A percentile compares a stretch with the other conserved stretches of the same genome.
Evolutionary conservation across 140 eudicot species (phyloP).

Genomic region (Stevia rebaudiana): DNA sequence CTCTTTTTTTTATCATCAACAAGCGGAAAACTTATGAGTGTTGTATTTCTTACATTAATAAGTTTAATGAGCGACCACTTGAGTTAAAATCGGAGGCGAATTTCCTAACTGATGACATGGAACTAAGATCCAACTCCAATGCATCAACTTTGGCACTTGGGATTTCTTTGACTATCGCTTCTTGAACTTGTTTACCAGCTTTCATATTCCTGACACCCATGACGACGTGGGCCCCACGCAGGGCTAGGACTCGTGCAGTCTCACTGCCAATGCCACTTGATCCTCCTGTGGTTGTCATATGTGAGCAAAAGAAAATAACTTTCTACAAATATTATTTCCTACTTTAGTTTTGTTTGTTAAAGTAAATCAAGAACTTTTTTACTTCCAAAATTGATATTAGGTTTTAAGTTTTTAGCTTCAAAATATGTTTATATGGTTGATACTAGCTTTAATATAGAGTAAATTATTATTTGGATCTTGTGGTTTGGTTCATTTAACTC

Average conservation of each 20-base stretch:
- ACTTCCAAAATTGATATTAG: neutral
- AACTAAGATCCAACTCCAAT: constrained; percentile 75
- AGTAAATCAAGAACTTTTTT: neutral
- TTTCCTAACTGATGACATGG: constrained; percentile 61
- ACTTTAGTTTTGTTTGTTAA: neutral
- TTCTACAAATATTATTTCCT: neutral
- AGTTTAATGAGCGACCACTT: constrained; percentile 49
- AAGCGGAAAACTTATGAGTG: neutral
- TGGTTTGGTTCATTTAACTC: too few relatives aligned
- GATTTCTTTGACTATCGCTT: constrained; percentile 48
- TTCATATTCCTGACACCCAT: constrained; percentile 68
- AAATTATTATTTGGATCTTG: too few relatives aligned
- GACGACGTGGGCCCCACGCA: constrained; percentile 72
- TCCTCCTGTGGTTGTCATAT: constrained; percentile 40
- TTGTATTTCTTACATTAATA: constrained; percentile 54
- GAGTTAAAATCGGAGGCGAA: constrained; percentile 60
- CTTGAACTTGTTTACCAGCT: constrained; percentile 58
- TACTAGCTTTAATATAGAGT: neutral
- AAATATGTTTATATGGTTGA: neutral
- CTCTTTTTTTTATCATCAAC: too few relatives aligned
- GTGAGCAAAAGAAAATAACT: neutral
- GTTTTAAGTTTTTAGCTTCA: neutral
- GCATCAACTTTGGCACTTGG: constrained; percentile 70
- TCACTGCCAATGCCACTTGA: constrained; percentile 86
- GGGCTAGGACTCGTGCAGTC: constrained; percentile 69